Evolutionary conservation across 345 rosid genomes (phyloP), one percentile per base, ranked within the genome.

Genomic region (Zanthoxylum bungeanum): DNA sequence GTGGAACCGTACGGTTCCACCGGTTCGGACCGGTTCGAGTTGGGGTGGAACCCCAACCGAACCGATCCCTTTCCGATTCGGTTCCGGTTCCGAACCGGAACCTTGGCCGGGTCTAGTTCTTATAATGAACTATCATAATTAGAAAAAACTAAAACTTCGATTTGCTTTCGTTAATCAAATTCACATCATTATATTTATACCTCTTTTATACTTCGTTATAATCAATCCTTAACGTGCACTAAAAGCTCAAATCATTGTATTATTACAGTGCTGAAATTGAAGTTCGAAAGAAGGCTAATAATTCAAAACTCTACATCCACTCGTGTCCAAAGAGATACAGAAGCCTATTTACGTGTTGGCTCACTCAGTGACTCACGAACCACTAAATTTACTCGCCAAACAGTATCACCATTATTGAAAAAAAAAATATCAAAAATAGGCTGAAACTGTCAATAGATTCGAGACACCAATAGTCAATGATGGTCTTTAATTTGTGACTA

Each of bases 191-290:
- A 60, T 14, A 55, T 1, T 16, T 56, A 14, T 44, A 44, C 19
- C 19, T n/a, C 4, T 25, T 25, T 24, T 39, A 7, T 39, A 24
- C 19, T 4, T 30, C 4, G 10, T 28, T 3, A 46, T 30, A 47
- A 64, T 44, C 56, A 52, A 67, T 4, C 46, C 52, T 68, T 55
- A 17, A 58, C n/a, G 62, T 33, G 39, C 60, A 78, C 68, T 69
- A 49, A 69, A 77, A 69, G 74, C 68, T 62, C 44, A n/a, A 8
- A 55, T 52, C 56, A 0, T 9, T 16, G 22, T 21, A 40, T 59
- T 25, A 27, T 65, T 65, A 14, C 70, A 49, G 30, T 50, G 7
- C 19, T 31, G 55, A 36, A 63, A 10, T n/a, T 40, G 28, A 24
- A 19, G 7, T 52, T 28, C 24, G 21, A 22, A 53, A 4, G 9